These are phyloP conservation scores for Dactylellina sp. DNA, from an alignment of 2,329 filamentous ascomycete genomes.

Conservation along the genomic window DNA sequence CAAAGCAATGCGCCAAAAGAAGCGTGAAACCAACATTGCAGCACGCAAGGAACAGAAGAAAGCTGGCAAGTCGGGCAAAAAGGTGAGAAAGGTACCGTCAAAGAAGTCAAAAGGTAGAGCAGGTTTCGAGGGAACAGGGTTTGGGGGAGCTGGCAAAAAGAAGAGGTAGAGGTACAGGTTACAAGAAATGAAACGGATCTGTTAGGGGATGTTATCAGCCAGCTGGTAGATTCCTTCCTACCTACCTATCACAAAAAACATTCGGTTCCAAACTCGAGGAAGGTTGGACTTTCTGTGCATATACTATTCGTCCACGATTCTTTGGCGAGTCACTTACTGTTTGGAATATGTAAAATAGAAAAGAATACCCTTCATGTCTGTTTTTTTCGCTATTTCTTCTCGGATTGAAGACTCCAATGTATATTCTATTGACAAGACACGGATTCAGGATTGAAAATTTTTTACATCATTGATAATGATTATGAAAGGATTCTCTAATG, in stretches of 20 bases:
- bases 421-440: not conserved
- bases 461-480: too few relatives aligned
- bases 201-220: too few relatives aligned
- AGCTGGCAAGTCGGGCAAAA: constrained; percentile 69
- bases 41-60: constrained; percentile 79
- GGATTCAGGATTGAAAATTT: too few relatives aligned
- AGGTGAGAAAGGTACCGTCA: constrained; percentile 68
- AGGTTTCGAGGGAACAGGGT: constrained; percentile 72
- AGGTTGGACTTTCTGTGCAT: constrained; percentile 4
- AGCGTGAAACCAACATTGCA: constrained; percentile 81
- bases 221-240: too few relatives aligned
- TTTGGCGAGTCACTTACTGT: constrained; percentile 3
- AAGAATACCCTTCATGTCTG: constrained; percentile 30
- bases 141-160: constrained; percentile 70
- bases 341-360: constrained; percentile 41
- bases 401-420: not conserved
- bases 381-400: constrained; percentile 8
- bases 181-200: not conserved
- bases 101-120: constrained; percentile 66
- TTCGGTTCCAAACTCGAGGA: too few relatives aligned
- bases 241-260: too few relatives aligned
- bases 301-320: constrained; percentile 10
- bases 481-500: too few relatives aligned
- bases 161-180: constrained; percentile 63
- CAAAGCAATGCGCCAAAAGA: constrained; percentile 82